Evolutionary conservation across 1,284 basidiomycete species (phyloP).

Genomic region (Pholiota adiposa): DNA sequence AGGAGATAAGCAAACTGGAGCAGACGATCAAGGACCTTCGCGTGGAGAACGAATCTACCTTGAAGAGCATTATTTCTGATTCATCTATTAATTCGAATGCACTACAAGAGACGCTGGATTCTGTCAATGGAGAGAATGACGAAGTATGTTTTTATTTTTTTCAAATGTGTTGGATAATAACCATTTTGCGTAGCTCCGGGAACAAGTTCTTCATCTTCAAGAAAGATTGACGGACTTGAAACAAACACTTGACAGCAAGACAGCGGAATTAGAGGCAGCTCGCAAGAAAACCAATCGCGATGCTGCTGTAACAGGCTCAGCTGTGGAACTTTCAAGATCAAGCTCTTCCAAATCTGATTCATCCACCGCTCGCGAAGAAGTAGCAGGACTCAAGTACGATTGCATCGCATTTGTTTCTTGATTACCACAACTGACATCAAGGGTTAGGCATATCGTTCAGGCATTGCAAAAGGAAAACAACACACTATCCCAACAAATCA

Average conservation of each 20-base stretch:
- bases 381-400: conserved; percentile 76
- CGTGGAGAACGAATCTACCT: conserved; percentile 15
- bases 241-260: conserved; percentile 47
- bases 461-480: conserved; percentile 85
- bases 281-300: conserved; percentile 57
- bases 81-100: background rate
- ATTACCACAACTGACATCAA: conserved; percentile 1
- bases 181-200: conserved; percentile 22
- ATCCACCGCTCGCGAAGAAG: conserved; percentile 59
- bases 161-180: background rate
- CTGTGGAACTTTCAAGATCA: conserved; percentile 35
- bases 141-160: conserved; percentile 4
- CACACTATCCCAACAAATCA: conserved; percentile 65
- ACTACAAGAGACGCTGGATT: conserved; percentile 2
- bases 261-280: conserved; percentile 55
- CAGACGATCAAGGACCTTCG: conserved; percentile 47
- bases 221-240: conserved; percentile 47
- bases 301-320: conserved; percentile 38
- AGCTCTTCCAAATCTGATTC: conserved; percentile 56
- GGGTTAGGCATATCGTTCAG: conserved; percentile 79
- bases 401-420: background rate
- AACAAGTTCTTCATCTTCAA: conserved; percentile 34
- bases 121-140: conserved; percentile 11
- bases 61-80: background rate
- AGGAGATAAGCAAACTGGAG: conserved; percentile 58